A percentile compares a stretch with the other conserved stretches of the same genome.
Conservation (phyloP, 352 stramenopile species). For the Plasmopara muralis region DNA sequence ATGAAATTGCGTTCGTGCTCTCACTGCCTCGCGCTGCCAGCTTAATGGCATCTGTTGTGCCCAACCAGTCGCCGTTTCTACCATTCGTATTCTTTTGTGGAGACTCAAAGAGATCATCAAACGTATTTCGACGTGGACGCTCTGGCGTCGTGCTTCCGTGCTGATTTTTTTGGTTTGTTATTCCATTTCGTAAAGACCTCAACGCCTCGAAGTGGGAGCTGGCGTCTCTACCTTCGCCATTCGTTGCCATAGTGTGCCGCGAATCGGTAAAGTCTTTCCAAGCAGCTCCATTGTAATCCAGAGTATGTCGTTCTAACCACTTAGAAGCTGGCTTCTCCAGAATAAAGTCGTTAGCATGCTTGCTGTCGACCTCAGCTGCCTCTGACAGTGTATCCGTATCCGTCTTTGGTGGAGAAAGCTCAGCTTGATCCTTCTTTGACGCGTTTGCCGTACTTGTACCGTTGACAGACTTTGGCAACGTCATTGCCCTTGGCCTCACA, state of each 20-base stretch:
- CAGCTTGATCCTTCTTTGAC: constrained; percentile 7
- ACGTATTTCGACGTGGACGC: constrained; percentile 49
- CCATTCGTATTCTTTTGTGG: constrained; percentile 23
- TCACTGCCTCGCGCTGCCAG: constrained; percentile 13
- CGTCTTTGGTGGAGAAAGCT: neutral
- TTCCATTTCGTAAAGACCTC: neutral
- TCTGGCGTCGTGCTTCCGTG: constrained; percentile 15
- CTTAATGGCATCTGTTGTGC: constrained; percentile 1
- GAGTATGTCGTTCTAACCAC: constrained; percentile 20
- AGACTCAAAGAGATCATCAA: constrained; percentile 72
- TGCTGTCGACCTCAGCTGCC: neutral
- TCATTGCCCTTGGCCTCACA: constrained; percentile 12
- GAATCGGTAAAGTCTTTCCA: constrained; percentile 14
- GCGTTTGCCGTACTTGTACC: neutral
- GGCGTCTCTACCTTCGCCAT: constrained; percentile 7
- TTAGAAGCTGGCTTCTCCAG: constrained; percentile 1
- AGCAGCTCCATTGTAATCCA: constrained; percentile 16
- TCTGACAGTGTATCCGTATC: too few relatives aligned
- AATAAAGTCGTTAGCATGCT: neutral
- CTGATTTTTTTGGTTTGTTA: constrained; percentile 1
- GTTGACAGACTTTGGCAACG: constrained; percentile 9
- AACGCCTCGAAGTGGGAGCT: constrained; percentile 7
- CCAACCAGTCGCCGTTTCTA: neutral
- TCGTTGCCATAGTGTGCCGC: constrained; percentile 31
- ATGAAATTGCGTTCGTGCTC: constrained; percentile 3